Percentiles rank a stretch among this genome's conserved stretches.
These are phyloP conservation scores for Puccinia novopanici DNA, from an alignment of 1,284 basidiomycete species.

Conservation along the genomic window DNA sequence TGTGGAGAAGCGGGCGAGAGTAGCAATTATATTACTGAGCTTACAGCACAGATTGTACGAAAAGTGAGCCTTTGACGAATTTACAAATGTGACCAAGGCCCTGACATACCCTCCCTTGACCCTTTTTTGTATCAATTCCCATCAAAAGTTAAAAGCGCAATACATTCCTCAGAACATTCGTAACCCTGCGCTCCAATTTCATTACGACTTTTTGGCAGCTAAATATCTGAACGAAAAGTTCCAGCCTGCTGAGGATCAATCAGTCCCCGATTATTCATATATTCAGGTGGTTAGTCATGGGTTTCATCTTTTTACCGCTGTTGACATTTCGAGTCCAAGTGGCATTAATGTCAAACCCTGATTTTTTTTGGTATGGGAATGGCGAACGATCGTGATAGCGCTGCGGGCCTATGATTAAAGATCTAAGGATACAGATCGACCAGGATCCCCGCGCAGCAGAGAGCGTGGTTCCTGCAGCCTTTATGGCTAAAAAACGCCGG, in stretches of 20 bases:
- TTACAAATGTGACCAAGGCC: background rate
- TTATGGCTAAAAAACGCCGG: conserved; percentile 23
- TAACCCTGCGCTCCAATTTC: conserved; percentile 69
- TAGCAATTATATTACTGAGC: background rate
- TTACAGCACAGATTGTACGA: conserved; percentile 10
- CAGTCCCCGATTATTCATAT: conserved; percentile 72
- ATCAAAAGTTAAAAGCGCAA: conserved; percentile 24
- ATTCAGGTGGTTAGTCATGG: conserved; percentile 65
- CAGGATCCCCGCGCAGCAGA: conserved; percentile 54
- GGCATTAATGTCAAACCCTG: background rate
- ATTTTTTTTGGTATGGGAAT: background rate
- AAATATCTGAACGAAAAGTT: conserved; percentile 76
- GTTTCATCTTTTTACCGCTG: background rate
- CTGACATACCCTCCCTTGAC: background rate
- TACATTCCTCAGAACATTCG: conserved; percentile 8
- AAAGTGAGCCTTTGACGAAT: conserved; percentile 1
- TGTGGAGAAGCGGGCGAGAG: background rate
- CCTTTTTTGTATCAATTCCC: background rate
- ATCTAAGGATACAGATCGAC: conserved; percentile 73
- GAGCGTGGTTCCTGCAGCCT: background rate
- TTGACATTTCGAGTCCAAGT: background rate
- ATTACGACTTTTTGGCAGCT: conserved; percentile 86
- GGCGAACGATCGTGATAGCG: conserved; percentile 62
- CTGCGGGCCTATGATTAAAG: conserved; percentile 71
- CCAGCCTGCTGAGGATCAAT: conserved; percentile 71